Evolutionary conservation across 2,329 filamentous ascomycete species (phyloP).

Genomic region (Fusarium sp.): DNA sequence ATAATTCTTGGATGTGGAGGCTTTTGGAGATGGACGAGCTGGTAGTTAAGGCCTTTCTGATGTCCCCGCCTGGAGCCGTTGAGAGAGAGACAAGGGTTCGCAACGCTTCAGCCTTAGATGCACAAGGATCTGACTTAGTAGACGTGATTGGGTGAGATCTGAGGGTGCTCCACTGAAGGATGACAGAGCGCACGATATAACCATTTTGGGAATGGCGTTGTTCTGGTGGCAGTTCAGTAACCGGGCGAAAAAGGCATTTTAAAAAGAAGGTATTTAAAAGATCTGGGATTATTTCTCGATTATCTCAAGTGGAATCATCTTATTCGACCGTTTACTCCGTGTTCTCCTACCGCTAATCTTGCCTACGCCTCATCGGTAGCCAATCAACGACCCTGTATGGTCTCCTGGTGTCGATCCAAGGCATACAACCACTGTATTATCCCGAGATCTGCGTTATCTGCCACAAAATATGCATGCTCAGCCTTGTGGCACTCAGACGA

Average conservation of each 20-base stretch:
- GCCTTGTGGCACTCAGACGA: conserved; percentile 20
- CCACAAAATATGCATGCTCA: conserved; percentile 9
- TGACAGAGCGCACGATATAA: conserved; percentile 26
- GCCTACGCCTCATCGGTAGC: background rate
- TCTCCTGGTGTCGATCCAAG: conserved; percentile 12
- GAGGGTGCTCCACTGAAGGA: conserved; percentile 3
- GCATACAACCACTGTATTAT: conserved; percentile 1
- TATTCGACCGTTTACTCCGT: conserved; percentile 9
- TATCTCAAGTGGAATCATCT: background rate
- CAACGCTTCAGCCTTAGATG: conserved; percentile 18
- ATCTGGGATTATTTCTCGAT: background rate
- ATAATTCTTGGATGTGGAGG: background rate
- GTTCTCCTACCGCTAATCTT: background rate
- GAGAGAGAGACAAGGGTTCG: conserved; percentile 11
- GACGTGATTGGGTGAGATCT: conserved; percentile 11
- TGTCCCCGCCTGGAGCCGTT: conserved; percentile 23
- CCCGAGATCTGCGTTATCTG: conserved; percentile 19
- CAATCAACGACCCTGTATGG: background rate
- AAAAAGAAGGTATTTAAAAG: background rate
- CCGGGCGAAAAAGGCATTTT: background rate
- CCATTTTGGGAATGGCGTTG: conserved; percentile 27
- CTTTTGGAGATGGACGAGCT: background rate
- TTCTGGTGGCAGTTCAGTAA: background rate
- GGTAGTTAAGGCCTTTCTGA: conserved; percentile 17
- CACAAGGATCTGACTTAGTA: background rate